Conservation (phyloP, 2,329 filamentous ascomycete species). For the Apiospora sp. region DNA sequence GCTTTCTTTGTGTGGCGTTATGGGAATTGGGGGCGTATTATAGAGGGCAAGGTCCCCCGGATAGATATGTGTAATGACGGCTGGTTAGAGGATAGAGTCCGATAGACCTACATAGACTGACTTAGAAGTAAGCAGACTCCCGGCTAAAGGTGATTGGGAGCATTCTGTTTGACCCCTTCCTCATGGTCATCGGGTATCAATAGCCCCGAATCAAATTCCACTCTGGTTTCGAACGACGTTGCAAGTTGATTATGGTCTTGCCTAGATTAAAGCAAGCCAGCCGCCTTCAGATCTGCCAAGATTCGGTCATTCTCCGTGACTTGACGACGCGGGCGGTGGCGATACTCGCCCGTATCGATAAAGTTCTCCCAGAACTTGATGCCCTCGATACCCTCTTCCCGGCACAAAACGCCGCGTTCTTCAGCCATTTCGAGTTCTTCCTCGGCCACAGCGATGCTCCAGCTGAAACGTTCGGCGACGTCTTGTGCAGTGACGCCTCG, state of each 20-base stretch:
- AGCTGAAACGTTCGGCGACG: conserved; percentile 87
- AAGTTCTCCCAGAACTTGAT: conserved; percentile 93
- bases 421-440: conserved; percentile 98
- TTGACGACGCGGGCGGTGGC: conserved; percentile 40
- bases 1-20: conserved; percentile 32
- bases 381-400: conserved; percentile 91
- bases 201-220: conserved; percentile 12
- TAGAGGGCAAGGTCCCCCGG: conserved; percentile 12
- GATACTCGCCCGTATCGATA: conserved; percentile 56
- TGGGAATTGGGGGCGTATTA: conserved; percentile 23
- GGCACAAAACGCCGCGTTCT: conserved; percentile 84
- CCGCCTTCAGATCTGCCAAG: conserved; percentile 49
- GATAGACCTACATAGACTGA: conserved; percentile 14
- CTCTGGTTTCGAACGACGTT: conserved; percentile 2
- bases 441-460: conserved; percentile 95
- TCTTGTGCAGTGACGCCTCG: conserved; percentile 90
- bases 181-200: not conserved
- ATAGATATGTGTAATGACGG: conserved; percentile 23
- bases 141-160: conserved; percentile 17
- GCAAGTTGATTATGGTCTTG: not conserved
- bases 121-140: conserved; percentile 16
- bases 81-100: conserved; percentile 26
- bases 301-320: conserved; percentile 51
- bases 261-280: conserved; percentile 35
- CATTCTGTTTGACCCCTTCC: conserved; percentile 13